A percentile compares a stretch with the other conserved stretches of the same genome.
Evolutionary conservation across 1,284 basidiomycete genomes (phyloP).

Genomic region (Porodaedalea pini): DNA sequence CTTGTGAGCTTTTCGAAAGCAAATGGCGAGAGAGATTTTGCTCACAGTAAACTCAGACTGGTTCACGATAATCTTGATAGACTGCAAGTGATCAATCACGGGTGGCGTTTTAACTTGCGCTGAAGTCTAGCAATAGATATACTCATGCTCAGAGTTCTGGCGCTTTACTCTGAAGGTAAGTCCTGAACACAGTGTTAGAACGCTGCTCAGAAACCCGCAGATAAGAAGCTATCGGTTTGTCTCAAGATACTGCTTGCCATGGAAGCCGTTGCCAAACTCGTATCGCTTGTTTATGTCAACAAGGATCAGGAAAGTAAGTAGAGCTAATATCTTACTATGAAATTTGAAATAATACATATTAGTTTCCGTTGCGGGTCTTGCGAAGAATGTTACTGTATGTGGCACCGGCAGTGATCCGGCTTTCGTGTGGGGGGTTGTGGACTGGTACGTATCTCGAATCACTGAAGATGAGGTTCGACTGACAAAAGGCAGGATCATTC

Average conservation of each 20-base stretch:
- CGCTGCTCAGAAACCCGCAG: background rate
- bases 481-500: too few species aligned
- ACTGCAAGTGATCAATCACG: background rate
- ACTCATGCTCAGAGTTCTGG: background rate
- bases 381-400: too few species aligned
- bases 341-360: too few species aligned
- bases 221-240: background rate
- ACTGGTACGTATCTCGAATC: background rate
- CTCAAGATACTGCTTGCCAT: background rate
- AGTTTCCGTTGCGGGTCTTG: too few species aligned
- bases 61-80: too few species aligned
- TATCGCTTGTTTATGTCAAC: background rate
- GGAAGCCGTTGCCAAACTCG: background rate
- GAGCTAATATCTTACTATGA: too few species aligned
- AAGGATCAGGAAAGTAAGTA: background rate
- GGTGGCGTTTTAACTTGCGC: background rate
- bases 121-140: background rate
- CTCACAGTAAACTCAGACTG: too few species aligned
- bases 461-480: too few species aligned
- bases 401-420: too few species aligned
- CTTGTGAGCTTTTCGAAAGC: too few species aligned
- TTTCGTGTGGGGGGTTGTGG: background rate
- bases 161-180: conserved; percentile 1
- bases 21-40: too few species aligned
- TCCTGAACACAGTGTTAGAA: background rate